Percentiles rank a stretch among this genome's conserved stretches.
Conservation (phyloP, 208 protist species). For the Spironucleus salmonicida region DNA sequence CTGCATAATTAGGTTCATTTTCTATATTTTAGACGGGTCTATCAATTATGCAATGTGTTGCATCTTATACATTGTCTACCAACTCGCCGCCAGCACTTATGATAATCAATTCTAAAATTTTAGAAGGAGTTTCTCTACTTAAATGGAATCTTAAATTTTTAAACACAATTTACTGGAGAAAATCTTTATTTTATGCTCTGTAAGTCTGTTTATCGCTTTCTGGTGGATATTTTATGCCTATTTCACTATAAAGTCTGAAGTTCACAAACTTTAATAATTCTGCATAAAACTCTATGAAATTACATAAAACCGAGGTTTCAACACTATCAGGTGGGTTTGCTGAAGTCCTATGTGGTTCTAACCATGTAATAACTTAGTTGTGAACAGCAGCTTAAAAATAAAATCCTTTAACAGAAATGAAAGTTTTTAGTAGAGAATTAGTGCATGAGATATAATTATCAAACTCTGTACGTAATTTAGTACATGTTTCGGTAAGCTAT, state of each 20-base stretch:
- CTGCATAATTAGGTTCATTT: neutral
- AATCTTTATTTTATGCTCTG: too few species aligned
- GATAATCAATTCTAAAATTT: neutral
- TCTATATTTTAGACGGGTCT: neutral
- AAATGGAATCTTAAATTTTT: too few species aligned
- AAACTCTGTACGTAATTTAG: slow-evolving; percentile 58
- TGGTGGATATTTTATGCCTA: neutral
- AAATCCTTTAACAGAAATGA: slow-evolving; percentile 91
- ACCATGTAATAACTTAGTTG: slow-evolving; percentile 77
- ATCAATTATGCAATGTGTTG: neutral
- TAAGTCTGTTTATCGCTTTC: too few species aligned
- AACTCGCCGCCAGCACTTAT: neutral
- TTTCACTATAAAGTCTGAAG: slow-evolving; percentile 68
- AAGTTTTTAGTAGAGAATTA: slow-evolving; percentile 67
- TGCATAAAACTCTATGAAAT: slow-evolving; percentile 87
- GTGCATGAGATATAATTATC: slow-evolving; percentile 61
- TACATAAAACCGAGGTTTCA: slow-evolving; percentile 76
- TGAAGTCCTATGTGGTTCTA: slow-evolving; percentile 82
- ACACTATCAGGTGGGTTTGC: slow-evolving; percentile 62
- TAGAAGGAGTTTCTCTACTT: too few species aligned
- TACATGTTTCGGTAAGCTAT: slow-evolving; percentile 54
- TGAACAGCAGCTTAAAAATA: slow-evolving; percentile 88
- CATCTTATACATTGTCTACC: neutral
- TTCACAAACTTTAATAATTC: slow-evolving; percentile 82
- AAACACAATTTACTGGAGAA: too few species aligned